phyloP scores from a whole-genome alignment of 768 basidiomycete species.

The Crepidotus variabilis region DNA sequence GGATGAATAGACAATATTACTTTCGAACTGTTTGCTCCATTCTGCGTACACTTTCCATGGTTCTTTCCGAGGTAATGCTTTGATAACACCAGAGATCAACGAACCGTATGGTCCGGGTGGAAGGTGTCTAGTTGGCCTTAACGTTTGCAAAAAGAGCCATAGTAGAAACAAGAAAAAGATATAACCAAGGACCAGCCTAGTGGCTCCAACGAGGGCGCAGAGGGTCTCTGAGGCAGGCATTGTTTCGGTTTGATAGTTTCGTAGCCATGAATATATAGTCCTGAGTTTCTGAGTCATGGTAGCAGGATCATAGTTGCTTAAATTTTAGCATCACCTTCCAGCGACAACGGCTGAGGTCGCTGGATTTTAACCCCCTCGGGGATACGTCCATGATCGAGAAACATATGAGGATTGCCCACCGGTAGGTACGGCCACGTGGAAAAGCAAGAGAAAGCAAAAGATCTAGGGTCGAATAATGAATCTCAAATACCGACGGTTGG shows the following conservation, averaged over 20 bases:
- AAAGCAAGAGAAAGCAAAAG: neutral
- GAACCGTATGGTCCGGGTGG: no score
- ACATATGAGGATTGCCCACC: neutral
- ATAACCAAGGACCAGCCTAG: no score
- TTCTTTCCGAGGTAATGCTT: conserved; percentile 2
- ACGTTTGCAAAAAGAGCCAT: no score
- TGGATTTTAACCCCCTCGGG: neutral
- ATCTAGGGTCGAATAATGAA: no score
- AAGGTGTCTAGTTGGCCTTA: no score
- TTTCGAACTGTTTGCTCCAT: conserved; percentile 12
- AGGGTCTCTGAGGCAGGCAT: no score
- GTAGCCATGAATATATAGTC: neutral
- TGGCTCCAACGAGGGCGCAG: no score
- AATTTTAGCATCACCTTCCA: neutral
- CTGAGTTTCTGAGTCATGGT: neutral
- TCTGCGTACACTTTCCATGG: conserved; percentile 18
- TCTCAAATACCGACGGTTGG: neutral
- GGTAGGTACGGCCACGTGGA: neutral
- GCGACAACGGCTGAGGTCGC: neutral
- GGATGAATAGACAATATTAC: conserved; percentile 1
- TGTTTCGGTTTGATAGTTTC: no score
- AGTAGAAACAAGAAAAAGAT: no score
- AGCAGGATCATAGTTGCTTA: neutral
- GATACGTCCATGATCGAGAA: neutral
- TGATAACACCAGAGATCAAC: no score